Conservation (phyloP, 225 moss, liverwort and hornwort species). For the Lunularia cruciata region DNA sequence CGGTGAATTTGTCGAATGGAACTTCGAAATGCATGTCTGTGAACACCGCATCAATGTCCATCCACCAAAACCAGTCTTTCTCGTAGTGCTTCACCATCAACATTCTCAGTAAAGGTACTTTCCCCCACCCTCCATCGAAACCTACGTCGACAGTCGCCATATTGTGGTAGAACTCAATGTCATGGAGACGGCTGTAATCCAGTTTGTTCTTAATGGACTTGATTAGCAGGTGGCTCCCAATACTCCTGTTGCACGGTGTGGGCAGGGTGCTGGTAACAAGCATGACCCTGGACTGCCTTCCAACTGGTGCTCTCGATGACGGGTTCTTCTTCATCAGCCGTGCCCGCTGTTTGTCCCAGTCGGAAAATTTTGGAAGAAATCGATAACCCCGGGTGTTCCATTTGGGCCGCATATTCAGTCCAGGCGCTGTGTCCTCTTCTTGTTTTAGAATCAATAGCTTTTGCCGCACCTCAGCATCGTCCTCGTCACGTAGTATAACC, state of each 20-base stretch:
- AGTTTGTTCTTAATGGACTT: conserved; percentile 65
- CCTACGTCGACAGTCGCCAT: conserved; percentile 57
- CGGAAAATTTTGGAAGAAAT: conserved; percentile 1
- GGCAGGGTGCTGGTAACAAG: conserved; percentile 60
- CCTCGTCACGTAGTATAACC: background rate
- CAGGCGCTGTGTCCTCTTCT: background rate
- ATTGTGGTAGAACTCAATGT: conserved; percentile 62
- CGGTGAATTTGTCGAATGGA: conserved; percentile 51
- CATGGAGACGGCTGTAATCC: conserved; percentile 68
- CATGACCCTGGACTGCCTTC: conserved; percentile 47
- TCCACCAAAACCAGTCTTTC: conserved; percentile 85
- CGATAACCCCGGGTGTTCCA: conserved; percentile 6
- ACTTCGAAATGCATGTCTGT: conserved; percentile 72
- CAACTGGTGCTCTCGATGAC: conserved; percentile 33
- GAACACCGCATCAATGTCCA: conserved; percentile 74
- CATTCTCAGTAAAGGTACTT: conserved; percentile 65
- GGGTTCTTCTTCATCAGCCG: conserved; percentile 49
- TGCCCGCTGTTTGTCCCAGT: conserved; percentile 69
- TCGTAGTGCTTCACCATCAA: conserved; percentile 72
- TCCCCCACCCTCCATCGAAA: conserved; percentile 71
- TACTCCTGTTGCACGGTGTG: conserved; percentile 40
- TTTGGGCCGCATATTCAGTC: background rate
- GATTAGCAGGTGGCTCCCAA: conserved; percentile 56
- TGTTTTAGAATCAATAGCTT: background rate
- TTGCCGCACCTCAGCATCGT: background rate